These are phyloP conservation scores for Eucalyptus regnans DNA, from an alignment of 345 rosid genomes.

Conservation along the genomic window DNA sequence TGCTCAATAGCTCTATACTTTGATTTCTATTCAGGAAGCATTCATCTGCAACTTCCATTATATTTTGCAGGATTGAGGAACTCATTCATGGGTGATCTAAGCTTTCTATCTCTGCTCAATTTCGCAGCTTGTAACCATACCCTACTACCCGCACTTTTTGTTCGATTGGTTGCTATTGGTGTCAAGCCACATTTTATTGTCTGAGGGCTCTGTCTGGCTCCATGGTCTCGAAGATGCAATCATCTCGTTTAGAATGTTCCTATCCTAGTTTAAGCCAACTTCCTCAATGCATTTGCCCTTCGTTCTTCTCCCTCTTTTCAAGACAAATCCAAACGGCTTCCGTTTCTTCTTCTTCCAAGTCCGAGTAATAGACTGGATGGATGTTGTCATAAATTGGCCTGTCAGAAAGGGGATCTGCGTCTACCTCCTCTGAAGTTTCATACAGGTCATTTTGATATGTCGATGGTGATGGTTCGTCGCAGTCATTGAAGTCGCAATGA, in stretches of 20 bases:
- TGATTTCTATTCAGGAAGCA: not conserved
- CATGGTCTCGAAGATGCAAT: not conserved
- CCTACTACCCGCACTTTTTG: not conserved
- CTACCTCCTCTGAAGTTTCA: not conserved
- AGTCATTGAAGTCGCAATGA: not conserved
- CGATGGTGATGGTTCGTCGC: not conserved
- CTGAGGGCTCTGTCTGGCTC: not conserved
- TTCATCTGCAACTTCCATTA: not conserved
- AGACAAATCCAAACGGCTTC: not conserved
- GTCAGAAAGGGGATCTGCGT: not conserved
- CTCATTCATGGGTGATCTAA: not conserved
- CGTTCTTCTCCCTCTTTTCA: not conserved
- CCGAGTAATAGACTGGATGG: not conserved
- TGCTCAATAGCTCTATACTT: not conserved
- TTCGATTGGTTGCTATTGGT: not conserved
- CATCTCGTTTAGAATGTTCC: not conserved
- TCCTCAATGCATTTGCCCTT: not conserved
- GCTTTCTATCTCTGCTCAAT: not conserved
- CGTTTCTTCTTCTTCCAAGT: not conserved
- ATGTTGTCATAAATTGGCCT: not conserved
- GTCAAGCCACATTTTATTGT: not conserved
- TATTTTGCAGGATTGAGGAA: not conserved
- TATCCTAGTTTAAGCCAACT: not conserved
- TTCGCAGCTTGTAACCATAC: not conserved
- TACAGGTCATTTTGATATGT: not conserved